Base-by-base conservation (phyloP, 257 asterid genomes). In the Scutellaria barbata region DNA sequence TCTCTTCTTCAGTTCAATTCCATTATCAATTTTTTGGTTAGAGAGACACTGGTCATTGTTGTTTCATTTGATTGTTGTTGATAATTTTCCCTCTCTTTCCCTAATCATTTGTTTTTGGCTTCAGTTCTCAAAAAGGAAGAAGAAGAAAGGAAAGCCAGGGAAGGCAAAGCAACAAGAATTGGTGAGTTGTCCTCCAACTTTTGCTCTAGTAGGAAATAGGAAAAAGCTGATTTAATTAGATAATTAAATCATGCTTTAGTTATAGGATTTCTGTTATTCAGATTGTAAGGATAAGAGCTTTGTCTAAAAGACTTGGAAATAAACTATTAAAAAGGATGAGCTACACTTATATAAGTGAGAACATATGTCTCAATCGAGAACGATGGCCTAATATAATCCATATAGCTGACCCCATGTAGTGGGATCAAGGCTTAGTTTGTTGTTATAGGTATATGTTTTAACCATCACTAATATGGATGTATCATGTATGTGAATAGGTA, bases 101-200 rank as follows among this genome's bases (percentile, higher is more conserved):
- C 46, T 54, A 18, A 11, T 60, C 47, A 13, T 13, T 48, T 64
- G 77, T 76, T 16, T 59, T 50, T 75, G n/a, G 66, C 65, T 39
- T 51, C 76, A 94, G 99, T 78, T 81, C 95, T 89, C 80, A 93
- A 82, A 89, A 89, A 85, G 83, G 96, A 89, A 78, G 98, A 94
- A 80, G 98, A 89, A 77, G 92, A 88, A 83, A 81, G 81, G 73
- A 87, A 77, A 81, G 84, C 89, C 74, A 85, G 78, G 80, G 81
- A 66, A 82, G 90, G 86, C 73, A 87, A 86, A 84, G 75, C 74
- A 43, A 64, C 77, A 17, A 82, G 71, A 66, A 73, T 77, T 58
- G 90, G 98, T 90, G 73, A 82, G 92, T 70, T 76, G 30, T 30
- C 72, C 18, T 35, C 47, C 48, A 63, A 2, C 58, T 50, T 72